Percentiles rank a stretch among this genome's conserved stretches.
Conservation (phyloP, 2,329 filamentous ascomycete genomes). For the Ophiostoma novo-ulmi region DNA sequence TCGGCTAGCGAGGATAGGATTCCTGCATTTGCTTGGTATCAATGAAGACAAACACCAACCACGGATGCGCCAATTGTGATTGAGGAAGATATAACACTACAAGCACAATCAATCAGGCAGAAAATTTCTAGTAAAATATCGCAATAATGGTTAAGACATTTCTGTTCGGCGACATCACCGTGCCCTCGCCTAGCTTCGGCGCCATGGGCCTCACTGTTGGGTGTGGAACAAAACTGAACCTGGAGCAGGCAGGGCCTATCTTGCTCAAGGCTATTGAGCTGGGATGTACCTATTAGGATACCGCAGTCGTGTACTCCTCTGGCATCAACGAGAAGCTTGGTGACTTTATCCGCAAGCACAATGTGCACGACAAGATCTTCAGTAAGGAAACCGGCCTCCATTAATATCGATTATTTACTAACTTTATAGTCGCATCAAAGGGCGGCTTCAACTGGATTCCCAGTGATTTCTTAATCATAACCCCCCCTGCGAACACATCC, state of each 20-base stretch:
- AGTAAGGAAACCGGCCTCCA: neutral
- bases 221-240: constrained; percentile 12
- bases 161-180: constrained; percentile 37
- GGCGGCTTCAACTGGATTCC: neutral
- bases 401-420: neutral
- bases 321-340: neutral
- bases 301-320: constrained; percentile 32
- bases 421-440: neutral
- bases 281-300: constrained; percentile 25
- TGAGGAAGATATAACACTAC: neutral
- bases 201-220: constrained; percentile 40
- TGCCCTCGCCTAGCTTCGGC: constrained; percentile 44
- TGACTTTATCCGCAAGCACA: constrained; percentile 4
- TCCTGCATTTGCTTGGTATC: neutral
- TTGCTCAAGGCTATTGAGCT: constrained; percentile 24
- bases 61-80: neutral
- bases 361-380: neutral
- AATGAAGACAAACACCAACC: neutral
- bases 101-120: neutral
- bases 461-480: neutral
- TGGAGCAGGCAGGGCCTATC: constrained; percentile 22
- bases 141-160: constrained; percentile 40
- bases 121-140: neutral
- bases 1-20: neutral
- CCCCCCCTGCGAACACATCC: neutral